A percentile compares a stretch with the other conserved stretches of the same genome.
These are phyloP conservation scores for Pseudonitzschia delicatissima DNA, from an alignment of 108 stramenopile species.

Conservation along the genomic window DNA sequence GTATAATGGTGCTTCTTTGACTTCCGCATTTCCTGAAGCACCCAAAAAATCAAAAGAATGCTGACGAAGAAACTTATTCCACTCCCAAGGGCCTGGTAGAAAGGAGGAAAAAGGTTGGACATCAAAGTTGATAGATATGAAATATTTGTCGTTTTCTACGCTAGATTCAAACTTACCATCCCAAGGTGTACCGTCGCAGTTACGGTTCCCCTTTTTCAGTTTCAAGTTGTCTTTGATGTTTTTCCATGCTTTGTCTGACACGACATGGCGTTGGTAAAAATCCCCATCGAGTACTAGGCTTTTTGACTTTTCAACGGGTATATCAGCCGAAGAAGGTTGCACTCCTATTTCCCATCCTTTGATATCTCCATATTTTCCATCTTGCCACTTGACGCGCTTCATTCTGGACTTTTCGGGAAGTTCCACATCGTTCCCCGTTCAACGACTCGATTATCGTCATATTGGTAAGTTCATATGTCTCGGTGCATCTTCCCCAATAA, in stretches of 20 bases:
- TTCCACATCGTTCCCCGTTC: neutral
- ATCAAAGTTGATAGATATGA: neutral
- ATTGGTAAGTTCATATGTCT: neutral
- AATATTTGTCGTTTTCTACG: neutral
- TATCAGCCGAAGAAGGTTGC: neutral
- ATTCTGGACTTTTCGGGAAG: neutral
- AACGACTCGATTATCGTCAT: neutral
- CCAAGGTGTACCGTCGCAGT: constrained; percentile 2
- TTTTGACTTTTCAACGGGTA: neutral
- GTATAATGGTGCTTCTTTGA: constrained; percentile 7
- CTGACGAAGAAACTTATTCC: constrained; percentile 5
- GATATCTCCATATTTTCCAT: neutral
- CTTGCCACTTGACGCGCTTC: constrained; percentile 13
- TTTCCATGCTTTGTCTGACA: constrained; percentile 6
- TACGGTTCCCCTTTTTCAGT: neutral
- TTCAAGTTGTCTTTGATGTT: neutral
- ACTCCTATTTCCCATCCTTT: constrained; percentile 13
- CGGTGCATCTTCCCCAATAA: constrained; percentile 16
- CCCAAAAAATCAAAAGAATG: constrained; percentile 8
- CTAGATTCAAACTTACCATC: neutral
- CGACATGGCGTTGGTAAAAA: neutral
- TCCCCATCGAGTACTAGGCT: neutral
- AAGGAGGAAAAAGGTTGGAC: neutral
- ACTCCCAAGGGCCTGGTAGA: neutral
- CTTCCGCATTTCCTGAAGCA: constrained; percentile 16